Evolutionary conservation across 1,139 yeast species (phyloP), one percentile per base, ranked within the genome.

Genomic region (Yarrowia galli): DNA sequence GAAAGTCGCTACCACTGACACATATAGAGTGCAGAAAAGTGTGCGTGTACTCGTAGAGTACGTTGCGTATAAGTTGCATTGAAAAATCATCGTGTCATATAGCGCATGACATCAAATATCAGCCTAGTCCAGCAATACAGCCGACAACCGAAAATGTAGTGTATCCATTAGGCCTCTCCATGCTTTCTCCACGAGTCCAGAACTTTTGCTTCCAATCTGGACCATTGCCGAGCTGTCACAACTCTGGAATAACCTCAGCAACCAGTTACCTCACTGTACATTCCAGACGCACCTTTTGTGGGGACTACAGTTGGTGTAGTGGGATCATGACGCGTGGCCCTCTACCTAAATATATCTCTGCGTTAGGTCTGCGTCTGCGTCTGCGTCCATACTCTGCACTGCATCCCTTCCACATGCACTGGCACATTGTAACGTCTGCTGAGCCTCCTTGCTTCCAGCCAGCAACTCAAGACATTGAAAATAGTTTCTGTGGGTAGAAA

Each of bases 221-320:
- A 23, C 28, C 25, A 7, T 35, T 1, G 36, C 36, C 36, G 15
- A 35, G 10, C 36, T 32, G 12, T 9, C 36, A 9, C 16, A 10
- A 28, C 10, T 28, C 32, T 8, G 32, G 32, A 28, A 48, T 48
- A 49, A 49, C 54, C 40, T 49, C 54, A 8, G 54, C 54, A 32
- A 18, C 53, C 53, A 15, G 43, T 36, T 53, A 53, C 45, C 45
- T 53, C 60, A 53, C 60, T 12, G 60, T 36, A 23, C 60, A 38
- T 53, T 36, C 35, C 45, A 53, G 60, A 53, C 60, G 60, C 60
- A 36, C 12, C 40, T 22, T 53, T 22, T 53, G 60, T 22, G 58
- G 58, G 58, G 58, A 51, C 54, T 16, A 16, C 20, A 10, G 36
- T 10, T 35, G 49, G 32, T 2, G 0, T 49, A 23, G 38, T 12